These are phyloP conservation scores for Rhodotorula sp. DNA, from an alignment of 1,284 basidiomycete species.

Conservation along the genomic window DNA sequence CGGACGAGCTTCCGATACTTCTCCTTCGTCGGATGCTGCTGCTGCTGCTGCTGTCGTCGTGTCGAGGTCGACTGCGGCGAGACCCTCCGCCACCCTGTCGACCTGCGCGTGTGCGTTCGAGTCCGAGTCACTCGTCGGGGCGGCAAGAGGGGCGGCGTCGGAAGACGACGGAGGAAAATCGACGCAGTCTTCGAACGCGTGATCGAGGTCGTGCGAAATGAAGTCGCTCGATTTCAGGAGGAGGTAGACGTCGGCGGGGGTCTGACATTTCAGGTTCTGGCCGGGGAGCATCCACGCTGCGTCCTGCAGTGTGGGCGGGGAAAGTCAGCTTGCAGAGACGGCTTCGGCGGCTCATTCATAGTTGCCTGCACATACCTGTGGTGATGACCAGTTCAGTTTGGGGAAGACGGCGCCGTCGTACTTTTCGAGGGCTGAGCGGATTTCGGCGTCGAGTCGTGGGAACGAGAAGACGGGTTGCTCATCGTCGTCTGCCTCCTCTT, in stretches of 20 bases:
- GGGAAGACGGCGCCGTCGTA: constrained; percentile 84
- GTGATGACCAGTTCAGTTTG: constrained; percentile 90
- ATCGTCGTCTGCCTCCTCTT: constrained; percentile 47
- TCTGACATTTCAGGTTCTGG: constrained; percentile 81
- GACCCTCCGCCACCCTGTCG: background rate
- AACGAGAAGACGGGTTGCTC: constrained; percentile 58
- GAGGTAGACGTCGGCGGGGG: constrained; percentile 86
- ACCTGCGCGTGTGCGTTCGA: background rate
- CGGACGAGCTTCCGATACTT: no score
- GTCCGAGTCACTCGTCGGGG: background rate
- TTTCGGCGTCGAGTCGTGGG: constrained; percentile 72
- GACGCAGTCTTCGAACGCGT: constrained; percentile 50
- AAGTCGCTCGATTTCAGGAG: constrained; percentile 93
- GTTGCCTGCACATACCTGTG: constrained; percentile 60
- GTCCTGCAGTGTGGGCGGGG: constrained; percentile 59
- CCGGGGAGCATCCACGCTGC: constrained; percentile 87
- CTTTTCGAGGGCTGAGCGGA: constrained; percentile 64
- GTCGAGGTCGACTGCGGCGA: background rate
- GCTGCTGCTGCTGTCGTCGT: background rate
- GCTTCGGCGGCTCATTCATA: background rate
- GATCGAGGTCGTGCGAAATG: constrained; percentile 72
- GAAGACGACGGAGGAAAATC: constrained; percentile 60
- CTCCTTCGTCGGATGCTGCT: background rate
- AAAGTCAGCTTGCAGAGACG: background rate
- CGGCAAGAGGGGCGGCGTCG: background rate